A percentile compares a stretch with the other conserved stretches of the same genome.
These are phyloP conservation scores for Grigorovia yakushimaensis DNA, from an alignment of 805 yeast species.

Conservation along the genomic window DNA sequence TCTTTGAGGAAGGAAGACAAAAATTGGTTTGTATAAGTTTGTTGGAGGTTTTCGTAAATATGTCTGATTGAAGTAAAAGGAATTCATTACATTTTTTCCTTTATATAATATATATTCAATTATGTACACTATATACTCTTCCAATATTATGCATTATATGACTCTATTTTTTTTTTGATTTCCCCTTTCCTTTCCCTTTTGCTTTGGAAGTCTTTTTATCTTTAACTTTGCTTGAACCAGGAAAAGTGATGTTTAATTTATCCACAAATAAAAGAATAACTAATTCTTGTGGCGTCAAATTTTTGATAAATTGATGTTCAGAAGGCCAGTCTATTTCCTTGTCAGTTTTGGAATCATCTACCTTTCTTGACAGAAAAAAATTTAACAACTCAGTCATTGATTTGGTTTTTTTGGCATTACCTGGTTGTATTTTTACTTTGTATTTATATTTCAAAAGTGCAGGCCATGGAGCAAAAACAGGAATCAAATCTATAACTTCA, in stretches of 20 bases:
- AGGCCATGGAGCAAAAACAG: slow-evolving; percentile 90
- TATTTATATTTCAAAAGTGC: slow-evolving; percentile 65
- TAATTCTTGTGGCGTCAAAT: slow-evolving; percentile 55
- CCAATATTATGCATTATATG: too few species aligned
- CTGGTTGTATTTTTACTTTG: slow-evolving; percentile 75
- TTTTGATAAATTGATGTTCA: slow-evolving; percentile 48
- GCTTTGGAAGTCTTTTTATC: slow-evolving; percentile 4
- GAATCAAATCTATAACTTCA: slow-evolving; percentile 52
- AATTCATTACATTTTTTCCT: too few species aligned
- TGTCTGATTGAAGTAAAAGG: too few species aligned
- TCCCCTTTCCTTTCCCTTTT: slow-evolving; percentile 1
- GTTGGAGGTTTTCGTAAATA: too few species aligned
- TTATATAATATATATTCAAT: too few species aligned
- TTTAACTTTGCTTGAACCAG: slow-evolving; percentile 32
- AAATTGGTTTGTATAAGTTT: too few species aligned
- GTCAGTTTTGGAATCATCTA: slow-evolving; percentile 36
- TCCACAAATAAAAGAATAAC: slow-evolving; percentile 60
- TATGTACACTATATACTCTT: too few species aligned
- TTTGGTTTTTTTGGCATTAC: slow-evolving; percentile 77
- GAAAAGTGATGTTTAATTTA: slow-evolving; percentile 55
- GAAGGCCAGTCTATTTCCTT: slow-evolving; percentile 58
- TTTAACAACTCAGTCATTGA: slow-evolving; percentile 60
- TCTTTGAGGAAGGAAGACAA: too few species aligned
- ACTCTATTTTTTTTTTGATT: background rate
- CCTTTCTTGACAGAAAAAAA: slow-evolving; percentile 42